Evolutionary conservation across 495 filamentous ascomycete genomes (phyloP), one percentile per base, ranked within the genome.

Genomic region (Friedmanniomyces simplex): DNA sequence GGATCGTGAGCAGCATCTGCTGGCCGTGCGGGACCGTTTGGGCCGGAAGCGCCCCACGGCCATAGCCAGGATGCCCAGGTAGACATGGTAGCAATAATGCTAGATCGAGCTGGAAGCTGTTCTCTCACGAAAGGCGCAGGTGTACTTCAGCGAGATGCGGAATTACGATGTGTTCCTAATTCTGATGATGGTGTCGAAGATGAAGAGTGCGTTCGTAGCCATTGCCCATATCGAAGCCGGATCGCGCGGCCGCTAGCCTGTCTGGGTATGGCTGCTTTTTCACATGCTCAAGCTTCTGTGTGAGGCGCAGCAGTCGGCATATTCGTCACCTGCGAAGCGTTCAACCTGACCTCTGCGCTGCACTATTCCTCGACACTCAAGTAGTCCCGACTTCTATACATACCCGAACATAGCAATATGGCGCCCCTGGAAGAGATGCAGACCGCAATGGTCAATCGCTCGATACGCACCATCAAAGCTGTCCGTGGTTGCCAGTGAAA

Each of bases 391-490:
- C 28, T 32, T 10, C 28, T 32, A 32, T 10, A 24, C 13, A 13
- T 50, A 32, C 41, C 11, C 7, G 39, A 16, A 16, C 5, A 5
- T 13, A 36, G 4, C 60, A 67, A 46, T 54, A 71, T 71, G 66
- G 60, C 67, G 21, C 48, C 47, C 47, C 43, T 64, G n/a, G 62
- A 63, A 26, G 67, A 63, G 30, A 59, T 71, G 50, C 65, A 54
- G 46, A 52, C 55, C n/a, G 71, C 71, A 16, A 71, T 63, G 78
- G 82, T 82, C 73, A 89, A 89, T 73, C 79, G 89, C 74, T 91
- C 89, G 63, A 80, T 95, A 55, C 83, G 89, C 52, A 84, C 78
- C 48, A 88, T 96, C 76, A 89, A 88, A 71, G 86, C 84, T 66
- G n/a, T n/a, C n/a, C n/a, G n/a, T n/a, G n/a, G n/a, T n/a, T n/a